Conservation (phyloP, 441 rosid genomes). For the Mallotus repandus region DNA sequence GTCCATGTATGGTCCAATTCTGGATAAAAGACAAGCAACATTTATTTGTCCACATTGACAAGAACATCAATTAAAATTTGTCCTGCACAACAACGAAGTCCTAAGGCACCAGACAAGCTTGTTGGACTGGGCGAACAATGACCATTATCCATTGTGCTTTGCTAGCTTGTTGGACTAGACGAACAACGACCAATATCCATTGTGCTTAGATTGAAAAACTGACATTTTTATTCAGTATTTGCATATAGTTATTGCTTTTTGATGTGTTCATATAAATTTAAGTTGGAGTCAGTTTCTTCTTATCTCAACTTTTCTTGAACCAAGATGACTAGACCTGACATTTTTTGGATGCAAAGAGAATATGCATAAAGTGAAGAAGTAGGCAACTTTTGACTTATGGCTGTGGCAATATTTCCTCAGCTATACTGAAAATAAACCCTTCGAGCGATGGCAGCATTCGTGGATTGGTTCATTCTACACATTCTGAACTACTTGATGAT, state of each 20-base stretch:
- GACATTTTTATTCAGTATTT: background rate
- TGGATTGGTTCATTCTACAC: background rate
- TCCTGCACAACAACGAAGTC: background rate
- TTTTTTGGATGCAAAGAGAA: background rate
- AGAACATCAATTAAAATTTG: background rate
- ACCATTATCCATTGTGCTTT: background rate
- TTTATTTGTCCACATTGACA: background rate
- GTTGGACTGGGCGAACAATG: background rate
- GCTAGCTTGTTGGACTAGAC: background rate
- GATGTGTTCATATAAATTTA: background rate
- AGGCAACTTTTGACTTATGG: background rate
- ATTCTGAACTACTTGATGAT: background rate
- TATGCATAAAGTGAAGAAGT: background rate
- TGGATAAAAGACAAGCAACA: slow-evolving; percentile 24
- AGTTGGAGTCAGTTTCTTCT: background rate
- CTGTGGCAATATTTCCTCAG: background rate
- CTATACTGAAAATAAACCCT: background rate
- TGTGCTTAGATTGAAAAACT: background rate
- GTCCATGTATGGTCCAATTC: slow-evolving; percentile 99
- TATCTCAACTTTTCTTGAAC: background rate
- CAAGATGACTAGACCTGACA: background rate
- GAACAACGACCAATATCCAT: background rate
- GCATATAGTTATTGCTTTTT: background rate
- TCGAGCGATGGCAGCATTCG: background rate
- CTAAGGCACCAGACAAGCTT: background rate